Evolutionary conservation across 768 basidiomycete genomes (phyloP).

Genomic region (Russula abietina): DNA sequence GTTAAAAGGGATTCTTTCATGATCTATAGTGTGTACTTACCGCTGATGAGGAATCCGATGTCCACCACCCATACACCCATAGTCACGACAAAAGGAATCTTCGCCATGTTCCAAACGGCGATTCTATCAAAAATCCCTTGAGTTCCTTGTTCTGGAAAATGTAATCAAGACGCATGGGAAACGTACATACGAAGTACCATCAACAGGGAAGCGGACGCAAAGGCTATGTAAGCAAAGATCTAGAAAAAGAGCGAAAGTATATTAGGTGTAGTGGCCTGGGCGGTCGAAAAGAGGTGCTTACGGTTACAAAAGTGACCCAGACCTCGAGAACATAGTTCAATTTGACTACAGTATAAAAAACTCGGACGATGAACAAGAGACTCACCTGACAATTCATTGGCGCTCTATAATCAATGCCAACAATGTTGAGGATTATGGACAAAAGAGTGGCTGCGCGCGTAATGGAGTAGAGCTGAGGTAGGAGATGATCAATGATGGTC

Average conservation of each 20-base stretch:
- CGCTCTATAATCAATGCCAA: neutral
- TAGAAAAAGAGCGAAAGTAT: neutral
- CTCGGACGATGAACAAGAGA: neutral
- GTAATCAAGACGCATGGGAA: too few relatives aligned
- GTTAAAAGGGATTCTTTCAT: neutral
- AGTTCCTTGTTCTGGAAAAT: neutral
- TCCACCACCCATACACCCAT: neutral
- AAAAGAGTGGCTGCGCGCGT: neutral
- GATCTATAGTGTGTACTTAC: neutral
- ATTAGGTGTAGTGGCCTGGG: neutral
- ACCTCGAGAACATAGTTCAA: neutral
- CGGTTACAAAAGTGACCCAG: neutral
- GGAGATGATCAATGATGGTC: neutral
- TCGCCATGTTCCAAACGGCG: constrained; percentile 6
- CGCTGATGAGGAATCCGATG: neutral
- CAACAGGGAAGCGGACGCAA: neutral
- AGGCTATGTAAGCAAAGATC: neutral
- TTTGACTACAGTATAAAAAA: neutral
- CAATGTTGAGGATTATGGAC: neutral
- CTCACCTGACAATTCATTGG: constrained; percentile 9
- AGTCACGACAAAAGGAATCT: neutral
- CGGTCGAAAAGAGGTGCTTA: neutral
- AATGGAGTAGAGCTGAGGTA: constrained; percentile 6
- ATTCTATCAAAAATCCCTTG: neutral
- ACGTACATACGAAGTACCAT: constrained; percentile 7